Evolutionary conservation across 1,284 basidiomycete genomes (phyloP), one percentile per base, ranked within the genome.

Genomic region (Tylopilus sp.): DNA sequence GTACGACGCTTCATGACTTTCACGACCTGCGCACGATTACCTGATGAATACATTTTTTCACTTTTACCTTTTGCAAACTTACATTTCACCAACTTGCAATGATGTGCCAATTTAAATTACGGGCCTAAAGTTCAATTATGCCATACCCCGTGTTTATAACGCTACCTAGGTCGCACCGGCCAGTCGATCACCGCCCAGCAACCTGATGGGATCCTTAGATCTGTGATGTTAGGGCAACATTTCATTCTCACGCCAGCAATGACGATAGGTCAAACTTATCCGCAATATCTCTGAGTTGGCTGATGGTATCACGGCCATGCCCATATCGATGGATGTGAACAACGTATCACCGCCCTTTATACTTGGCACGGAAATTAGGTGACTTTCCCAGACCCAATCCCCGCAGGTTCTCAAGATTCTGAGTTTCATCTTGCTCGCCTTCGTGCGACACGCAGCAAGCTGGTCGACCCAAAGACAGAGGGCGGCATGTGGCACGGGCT

Each of bases 301-400:
- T 34, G 33, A 16, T 16, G 4, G 25, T 26, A 28, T 10, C 26
- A 28, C 26, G 26, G n/a, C n/a, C n/a, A n/a, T n/a, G n/a, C n/a
- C 11, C 26, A 28, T 28, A 28, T 28, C 5, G 11, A 9, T 28
- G 26, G 26, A 2, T 10, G 26, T 28, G 26, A 28, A 28, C 11
- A 28, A 28, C n/a, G 13, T 7, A 31, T 15, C 15, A 15, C 4
- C 13, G 15, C 15, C 11, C 1, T 19, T n/a, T n/a, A 25, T 26
- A 28, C 35, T 19, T 31, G 37, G 21, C 15, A 23, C 28, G 49
- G 51, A 48, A 40, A 53, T 51, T 48, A 52, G 5, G n/a, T 21
- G n/a, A n/a, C 19, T 9, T 26, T 16, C 29, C 16, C 33, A 30
- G 44, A 29, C 8, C 28, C 15, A 9, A 11, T 7, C 18, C 36